Evolutionary conservation across 23 red algal species (phyloP).

Genomic region (Cyanidioschyzon merolae): DNA sequence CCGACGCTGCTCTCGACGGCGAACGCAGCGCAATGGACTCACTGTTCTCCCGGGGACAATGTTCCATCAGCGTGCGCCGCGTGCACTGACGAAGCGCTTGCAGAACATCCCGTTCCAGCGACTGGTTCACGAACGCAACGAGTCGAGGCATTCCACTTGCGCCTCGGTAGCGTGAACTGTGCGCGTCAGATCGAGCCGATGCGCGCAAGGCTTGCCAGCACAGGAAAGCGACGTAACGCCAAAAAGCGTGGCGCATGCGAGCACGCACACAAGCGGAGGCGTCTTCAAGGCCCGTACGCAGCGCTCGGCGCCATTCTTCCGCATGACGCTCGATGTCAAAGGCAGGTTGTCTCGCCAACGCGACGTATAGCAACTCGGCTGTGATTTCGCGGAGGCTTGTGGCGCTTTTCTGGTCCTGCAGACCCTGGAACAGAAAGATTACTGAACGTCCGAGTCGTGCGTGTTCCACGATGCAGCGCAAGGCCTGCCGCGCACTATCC

Average conservation of each 20-base stretch:
- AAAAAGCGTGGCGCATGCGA: background rate
- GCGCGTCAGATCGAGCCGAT: background rate
- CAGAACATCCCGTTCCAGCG: background rate
- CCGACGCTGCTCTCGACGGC: background rate
- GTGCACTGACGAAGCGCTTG: background rate
- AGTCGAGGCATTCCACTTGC: background rate
- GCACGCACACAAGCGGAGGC: slow-evolving; percentile 4
- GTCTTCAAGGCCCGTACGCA: background rate
- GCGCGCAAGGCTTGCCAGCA: slow-evolving; percentile 12
- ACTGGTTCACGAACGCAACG: background rate
- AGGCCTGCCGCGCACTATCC: background rate
- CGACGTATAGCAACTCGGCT: background rate
- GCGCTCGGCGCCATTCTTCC: background rate
- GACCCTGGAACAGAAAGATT: background rate
- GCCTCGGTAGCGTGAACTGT: background rate
- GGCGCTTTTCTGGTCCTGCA: background rate
- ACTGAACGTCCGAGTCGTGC: background rate
- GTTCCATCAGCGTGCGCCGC: background rate
- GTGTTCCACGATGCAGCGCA: background rate
- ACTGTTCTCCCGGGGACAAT: background rate
- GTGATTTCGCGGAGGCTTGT: background rate
- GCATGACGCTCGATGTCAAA: background rate
- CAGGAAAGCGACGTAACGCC: background rate
- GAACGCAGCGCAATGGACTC: background rate
- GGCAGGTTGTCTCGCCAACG: background rate